A percentile compares a stretch with the other conserved stretches of the same genome.
Evolutionary conservation across 108 stramenopile genomes (phyloP).

Genomic region (Chaetoceros muelleri): DNA sequence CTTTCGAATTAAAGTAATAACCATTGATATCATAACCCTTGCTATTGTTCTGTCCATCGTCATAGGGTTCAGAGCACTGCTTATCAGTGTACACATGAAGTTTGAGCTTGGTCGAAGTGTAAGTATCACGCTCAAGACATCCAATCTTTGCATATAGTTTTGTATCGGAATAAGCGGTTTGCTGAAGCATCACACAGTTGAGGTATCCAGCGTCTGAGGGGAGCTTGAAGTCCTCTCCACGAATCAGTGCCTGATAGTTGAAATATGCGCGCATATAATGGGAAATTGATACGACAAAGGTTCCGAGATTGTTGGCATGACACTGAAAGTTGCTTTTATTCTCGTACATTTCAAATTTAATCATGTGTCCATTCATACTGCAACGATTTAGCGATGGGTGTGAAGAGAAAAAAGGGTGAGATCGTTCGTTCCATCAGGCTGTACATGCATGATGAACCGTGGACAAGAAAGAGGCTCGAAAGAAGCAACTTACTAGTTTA

Average conservation of each 20-base stretch:
- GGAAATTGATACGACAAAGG: constrained; percentile 82
- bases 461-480: neutral
- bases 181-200: constrained; percentile 58
- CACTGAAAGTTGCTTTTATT: constrained; percentile 58
- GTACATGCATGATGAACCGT: too few species aligned
- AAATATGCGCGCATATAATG: constrained; percentile 87
- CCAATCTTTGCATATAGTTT: constrained; percentile 80
- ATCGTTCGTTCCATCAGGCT: too few species aligned
- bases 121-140: constrained; percentile 71
- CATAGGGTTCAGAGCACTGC: constrained; percentile 45
- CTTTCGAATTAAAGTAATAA: constrained; percentile 42
- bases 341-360: constrained; percentile 75
- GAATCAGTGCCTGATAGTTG: constrained; percentile 64
- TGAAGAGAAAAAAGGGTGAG: too few species aligned
- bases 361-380: constrained; percentile 86
- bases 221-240: constrained; percentile 59
- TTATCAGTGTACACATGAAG: constrained; percentile 71
- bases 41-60: constrained; percentile 34
- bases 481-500: constrained; percentile 71
- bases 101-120: constrained; percentile 68
- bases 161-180: constrained; percentile 29
- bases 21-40: constrained; percentile 62
- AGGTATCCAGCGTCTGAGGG: constrained; percentile 73
- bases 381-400: neutral
- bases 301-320: constrained; percentile 65